phyloP scores from a whole-genome alignment of 2,329 filamentous ascomycete species.

The Diplocarpon rosae region DNA sequence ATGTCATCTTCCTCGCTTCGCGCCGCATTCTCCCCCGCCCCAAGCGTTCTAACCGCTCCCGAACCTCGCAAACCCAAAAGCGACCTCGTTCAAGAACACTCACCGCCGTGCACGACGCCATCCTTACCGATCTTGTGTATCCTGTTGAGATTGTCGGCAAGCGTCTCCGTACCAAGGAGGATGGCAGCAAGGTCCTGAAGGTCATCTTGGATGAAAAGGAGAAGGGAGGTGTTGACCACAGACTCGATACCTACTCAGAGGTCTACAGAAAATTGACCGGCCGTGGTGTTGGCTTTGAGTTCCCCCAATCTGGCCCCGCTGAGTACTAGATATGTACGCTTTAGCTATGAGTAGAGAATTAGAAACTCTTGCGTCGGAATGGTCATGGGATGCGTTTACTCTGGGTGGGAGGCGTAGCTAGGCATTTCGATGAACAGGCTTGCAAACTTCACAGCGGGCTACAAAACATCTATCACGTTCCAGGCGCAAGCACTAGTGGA shows the following conservation, averaged over 20 bases:
- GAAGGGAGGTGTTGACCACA: constrained; percentile 97
- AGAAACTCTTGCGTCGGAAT: constrained; percentile 18
- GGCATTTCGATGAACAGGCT: constrained; percentile 16
- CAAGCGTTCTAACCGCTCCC: constrained; percentile 94
- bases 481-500: neutral
- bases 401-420: constrained; percentile 20
- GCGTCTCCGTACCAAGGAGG: constrained; percentile 97
- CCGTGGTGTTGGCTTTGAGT: constrained; percentile 95
- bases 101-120: constrained; percentile 96
- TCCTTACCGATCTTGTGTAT: constrained; percentile 96
- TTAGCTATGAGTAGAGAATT: constrained; percentile 10
- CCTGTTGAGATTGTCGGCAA: constrained; percentile 99
- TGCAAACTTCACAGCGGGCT: constrained; percentile 18
- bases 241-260: constrained; percentile 98
- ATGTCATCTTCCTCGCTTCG: constrained; percentile 97
- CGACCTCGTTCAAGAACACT: constrained; percentile 95
- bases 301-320: constrained; percentile 69
- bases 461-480: constrained; percentile 8
- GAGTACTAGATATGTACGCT: constrained; percentile 59
- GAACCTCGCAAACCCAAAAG: constrained; percentile 97
- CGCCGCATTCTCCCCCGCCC: constrained; percentile 97
- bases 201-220: constrained; percentile 99
- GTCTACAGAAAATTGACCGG: constrained; percentile 98
- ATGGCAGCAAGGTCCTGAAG: constrained; percentile 97
- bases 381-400: constrained; percentile 18